These are phyloP conservation scores for Fusarium globosum DNA, from an alignment of 2,329 filamentous ascomycete genomes.

Conservation along the genomic window DNA sequence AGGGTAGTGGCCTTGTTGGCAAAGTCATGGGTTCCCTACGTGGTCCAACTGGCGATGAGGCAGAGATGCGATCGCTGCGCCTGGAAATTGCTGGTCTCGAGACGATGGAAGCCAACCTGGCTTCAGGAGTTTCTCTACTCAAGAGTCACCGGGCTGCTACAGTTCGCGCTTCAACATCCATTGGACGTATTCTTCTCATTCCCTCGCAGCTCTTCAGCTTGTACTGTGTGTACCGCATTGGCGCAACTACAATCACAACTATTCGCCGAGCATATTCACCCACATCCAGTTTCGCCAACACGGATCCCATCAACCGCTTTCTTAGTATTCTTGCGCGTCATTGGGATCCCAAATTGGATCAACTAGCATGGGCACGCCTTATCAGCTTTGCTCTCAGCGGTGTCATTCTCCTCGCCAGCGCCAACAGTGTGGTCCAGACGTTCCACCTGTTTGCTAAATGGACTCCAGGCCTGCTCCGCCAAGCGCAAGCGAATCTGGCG, in stretches of 20 bases:
- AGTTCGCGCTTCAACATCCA: slow-evolving; percentile 72
- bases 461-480: slow-evolving; percentile 76
- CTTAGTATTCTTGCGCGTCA: slow-evolving; percentile 83
- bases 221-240: slow-evolving; percentile 87
- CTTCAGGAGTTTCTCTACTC: slow-evolving; percentile 72
- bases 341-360: slow-evolving; percentile 85
- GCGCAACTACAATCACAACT: slow-evolving; percentile 76
- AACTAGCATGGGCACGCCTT: slow-evolving; percentile 83
- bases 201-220: slow-evolving; percentile 77
- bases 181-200: slow-evolving; percentile 72
- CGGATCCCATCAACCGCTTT: slow-evolving; percentile 86
- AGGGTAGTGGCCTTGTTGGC: slow-evolving; percentile 70
- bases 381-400: slow-evolving; percentile 87
- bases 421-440: slow-evolving; percentile 86
- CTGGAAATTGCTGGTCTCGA: slow-evolving; percentile 84
- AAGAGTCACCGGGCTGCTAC: slow-evolving; percentile 72
- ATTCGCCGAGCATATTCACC: slow-evolving; percentile 64
- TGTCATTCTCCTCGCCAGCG: slow-evolving; percentile 83
- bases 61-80: slow-evolving; percentile 71
- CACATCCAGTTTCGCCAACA: slow-evolving; percentile 68
- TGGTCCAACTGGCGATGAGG: slow-evolving; percentile 68
- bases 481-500: slow-evolving; percentile 81
- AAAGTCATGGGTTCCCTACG: slow-evolving; percentile 79
- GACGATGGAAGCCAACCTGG: slow-evolving; percentile 79
- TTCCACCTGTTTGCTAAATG: slow-evolving; percentile 83